phyloP scores from a whole-genome alignment of 139 green algal species.

The Volvox africanus region DNA sequence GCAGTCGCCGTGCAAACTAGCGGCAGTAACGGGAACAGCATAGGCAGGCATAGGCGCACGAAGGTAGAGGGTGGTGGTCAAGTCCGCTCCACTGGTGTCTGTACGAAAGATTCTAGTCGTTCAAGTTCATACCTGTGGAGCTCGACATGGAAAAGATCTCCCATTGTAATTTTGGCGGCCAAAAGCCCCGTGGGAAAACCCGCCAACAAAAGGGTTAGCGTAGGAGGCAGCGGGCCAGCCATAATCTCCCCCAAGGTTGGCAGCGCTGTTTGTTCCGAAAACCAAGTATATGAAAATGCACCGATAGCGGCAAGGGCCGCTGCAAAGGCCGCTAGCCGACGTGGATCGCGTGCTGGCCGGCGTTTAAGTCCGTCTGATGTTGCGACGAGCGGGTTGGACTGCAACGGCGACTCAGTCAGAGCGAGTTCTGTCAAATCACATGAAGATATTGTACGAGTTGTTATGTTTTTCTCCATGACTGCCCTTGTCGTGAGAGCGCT shows the following conservation, averaged over 20 bases:
- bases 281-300: neutral
- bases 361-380: neutral
- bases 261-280: conserved; percentile 1
- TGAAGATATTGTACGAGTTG: neutral
- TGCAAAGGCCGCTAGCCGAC: neutral
- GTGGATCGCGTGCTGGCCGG: neutral
- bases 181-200: neutral
- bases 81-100: no score
- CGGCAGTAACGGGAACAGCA: no score
- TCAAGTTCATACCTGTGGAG: conserved; percentile 42
- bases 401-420: neutral
- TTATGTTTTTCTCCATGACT: neutral
- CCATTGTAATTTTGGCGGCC: conserved; percentile 36
- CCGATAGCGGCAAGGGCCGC: neutral
- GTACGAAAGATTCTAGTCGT: neutral
- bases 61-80: no score
- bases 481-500: neutral
- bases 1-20: no score
- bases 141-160: conserved; percentile 59
- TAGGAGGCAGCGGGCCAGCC: neutral
- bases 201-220: neutral
- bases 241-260: neutral
- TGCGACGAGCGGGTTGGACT: neutral
- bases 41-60: no score
- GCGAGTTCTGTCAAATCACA: neutral